These are phyloP conservation scores for Cladophialophora chaetospira DNA, from an alignment of 2,329 filamentous ascomycete species.

Conservation along the genomic window DNA sequence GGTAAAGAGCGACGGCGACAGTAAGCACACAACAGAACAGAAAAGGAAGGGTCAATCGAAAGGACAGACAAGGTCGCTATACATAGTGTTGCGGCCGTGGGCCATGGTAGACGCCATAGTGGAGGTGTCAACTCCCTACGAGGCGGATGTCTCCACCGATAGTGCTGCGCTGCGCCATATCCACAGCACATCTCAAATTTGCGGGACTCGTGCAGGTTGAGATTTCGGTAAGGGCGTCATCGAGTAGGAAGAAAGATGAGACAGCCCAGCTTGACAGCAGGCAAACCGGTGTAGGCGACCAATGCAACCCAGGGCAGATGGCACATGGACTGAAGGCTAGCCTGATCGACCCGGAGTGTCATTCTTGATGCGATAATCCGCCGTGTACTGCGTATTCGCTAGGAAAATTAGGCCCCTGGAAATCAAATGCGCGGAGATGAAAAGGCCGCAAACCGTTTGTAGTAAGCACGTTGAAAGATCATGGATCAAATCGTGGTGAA, in stretches of 20 bases:
- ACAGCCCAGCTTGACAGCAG: neutral
- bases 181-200: neutral
- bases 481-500: neutral
- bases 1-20: conserved; percentile 12
- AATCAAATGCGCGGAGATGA: conserved; percentile 2
- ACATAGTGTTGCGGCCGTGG: neutral
- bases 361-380: neutral
- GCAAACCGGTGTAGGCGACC: neutral
- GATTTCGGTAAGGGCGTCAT: neutral
- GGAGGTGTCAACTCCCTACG: neutral
- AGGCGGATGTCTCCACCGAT: neutral
- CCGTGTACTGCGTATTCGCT: neutral
- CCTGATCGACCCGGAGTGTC: neutral
- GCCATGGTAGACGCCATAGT: conserved; percentile 4
- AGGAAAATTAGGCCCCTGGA: neutral
- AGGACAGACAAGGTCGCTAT: conserved; percentile 7
- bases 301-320: neutral
- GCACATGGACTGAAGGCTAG: neutral
- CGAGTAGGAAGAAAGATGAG: conserved; percentile 2
- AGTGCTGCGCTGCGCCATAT: conserved; percentile 1
- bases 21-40: conserved; percentile 17
- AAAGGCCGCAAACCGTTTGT: neutral
- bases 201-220: conserved; percentile 7
- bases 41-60: neutral
- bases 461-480: neutral